Conservation (phyloP, 2,329 filamentous ascomycete genomes). For the Fusarium pseudoanthophilum region DNA sequence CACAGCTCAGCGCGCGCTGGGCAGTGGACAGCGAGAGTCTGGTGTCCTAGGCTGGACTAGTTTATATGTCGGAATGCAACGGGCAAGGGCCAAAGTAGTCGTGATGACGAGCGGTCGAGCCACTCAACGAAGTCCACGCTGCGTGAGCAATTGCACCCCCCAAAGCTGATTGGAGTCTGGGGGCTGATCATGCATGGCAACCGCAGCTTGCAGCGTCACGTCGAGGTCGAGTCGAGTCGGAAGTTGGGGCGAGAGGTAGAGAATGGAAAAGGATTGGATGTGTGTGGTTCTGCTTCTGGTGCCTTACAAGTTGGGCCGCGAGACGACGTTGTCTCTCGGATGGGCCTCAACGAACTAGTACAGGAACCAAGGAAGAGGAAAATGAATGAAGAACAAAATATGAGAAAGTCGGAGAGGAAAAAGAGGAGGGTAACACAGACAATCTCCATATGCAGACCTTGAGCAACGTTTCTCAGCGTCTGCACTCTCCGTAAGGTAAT, state of each 20-base stretch:
- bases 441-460: conserved; percentile 2
- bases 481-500: background rate
- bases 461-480: conserved; percentile 30
- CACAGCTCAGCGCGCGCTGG: conserved; percentile 15
- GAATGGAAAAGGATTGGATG: conserved; percentile 25
- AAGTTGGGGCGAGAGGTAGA: conserved; percentile 38
- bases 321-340: conserved; percentile 18
- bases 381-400: background rate
- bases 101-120: conserved; percentile 38
- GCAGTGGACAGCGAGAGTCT: conserved; percentile 5
- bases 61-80: conserved; percentile 28
- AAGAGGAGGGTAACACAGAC: conserved; percentile 1
- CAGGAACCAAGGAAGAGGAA: background rate
- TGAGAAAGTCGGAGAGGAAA: conserved; percentile 7
- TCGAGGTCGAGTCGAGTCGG: conserved; percentile 21
- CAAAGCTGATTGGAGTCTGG: conserved; percentile 44
- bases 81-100: conserved; percentile 26
- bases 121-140: conserved; percentile 47
- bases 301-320: conserved; percentile 45
- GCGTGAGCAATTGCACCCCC: conserved; percentile 42
- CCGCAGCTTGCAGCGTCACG: conserved; percentile 44
- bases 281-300: conserved; percentile 22
- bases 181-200: conserved; percentile 47
- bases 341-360: conserved; percentile 18
- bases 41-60: conserved; percentile 36